A percentile compares a stretch with the other conserved stretches of the same genome.
Evolutionary conservation across 768 basidiomycete genomes (phyloP).

Genomic region (Leccinum pellstonianum): DNA sequence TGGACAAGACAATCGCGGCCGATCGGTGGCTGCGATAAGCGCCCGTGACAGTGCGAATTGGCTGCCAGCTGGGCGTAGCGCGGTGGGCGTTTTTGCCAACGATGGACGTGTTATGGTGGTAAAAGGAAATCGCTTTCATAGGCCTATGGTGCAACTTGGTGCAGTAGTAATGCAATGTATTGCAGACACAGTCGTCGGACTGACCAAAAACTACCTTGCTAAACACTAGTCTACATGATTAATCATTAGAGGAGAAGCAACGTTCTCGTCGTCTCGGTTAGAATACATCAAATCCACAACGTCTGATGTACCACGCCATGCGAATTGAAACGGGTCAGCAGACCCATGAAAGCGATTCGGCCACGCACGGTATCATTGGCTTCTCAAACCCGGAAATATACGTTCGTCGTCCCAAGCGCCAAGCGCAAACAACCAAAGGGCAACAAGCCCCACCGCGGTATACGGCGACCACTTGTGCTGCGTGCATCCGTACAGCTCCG

Average conservation of each 20-base stretch:
- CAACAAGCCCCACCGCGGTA: background rate
- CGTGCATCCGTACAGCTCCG: slow-evolving; percentile 36
- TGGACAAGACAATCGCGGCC: too few relatives aligned
- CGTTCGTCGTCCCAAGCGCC: slow-evolving; percentile 46
- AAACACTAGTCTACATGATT: background rate
- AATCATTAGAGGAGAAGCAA: background rate
- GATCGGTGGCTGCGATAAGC: too few relatives aligned
- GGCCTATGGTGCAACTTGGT: too few relatives aligned
- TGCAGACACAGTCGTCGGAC: background rate
- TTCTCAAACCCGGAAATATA: slow-evolving; percentile 67
- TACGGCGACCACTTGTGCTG: slow-evolving; percentile 40
- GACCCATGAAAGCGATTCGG: background rate
- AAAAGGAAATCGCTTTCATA: too few relatives aligned
- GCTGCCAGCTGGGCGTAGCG: too few relatives aligned
- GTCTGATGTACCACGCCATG: slow-evolving; percentile 36
- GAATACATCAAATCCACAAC: slow-evolving; percentile 10
- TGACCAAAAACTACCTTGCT: background rate
- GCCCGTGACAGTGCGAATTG: slow-evolving; percentile 3
- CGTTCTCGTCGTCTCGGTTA: background rate
- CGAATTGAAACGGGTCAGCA: slow-evolving; percentile 3
- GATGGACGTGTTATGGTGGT: background rate
- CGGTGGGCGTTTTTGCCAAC: slow-evolving; percentile 37
- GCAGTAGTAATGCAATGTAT: too few relatives aligned
- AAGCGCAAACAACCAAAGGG: too few relatives aligned
- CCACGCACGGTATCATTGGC: slow-evolving; percentile 67